Evolutionary conservation across 352 stramenopile genomes (phyloP).

Genomic region (Globisporangium spinosum): DNA sequence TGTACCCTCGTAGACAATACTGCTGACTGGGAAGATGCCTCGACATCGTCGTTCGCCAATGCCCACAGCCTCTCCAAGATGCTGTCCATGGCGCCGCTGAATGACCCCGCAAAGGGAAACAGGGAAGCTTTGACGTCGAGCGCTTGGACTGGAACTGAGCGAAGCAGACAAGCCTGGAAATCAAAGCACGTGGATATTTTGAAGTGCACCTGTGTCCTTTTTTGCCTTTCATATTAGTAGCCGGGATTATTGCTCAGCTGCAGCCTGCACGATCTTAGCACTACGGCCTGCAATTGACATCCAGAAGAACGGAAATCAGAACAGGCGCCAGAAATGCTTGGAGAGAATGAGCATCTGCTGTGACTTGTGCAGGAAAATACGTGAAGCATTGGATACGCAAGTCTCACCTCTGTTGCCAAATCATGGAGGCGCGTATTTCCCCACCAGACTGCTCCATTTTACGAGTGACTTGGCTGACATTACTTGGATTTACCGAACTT

Average conservation of each 20-base stretch:
- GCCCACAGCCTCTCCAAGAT: constrained; percentile 41
- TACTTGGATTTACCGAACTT: constrained; percentile 17
- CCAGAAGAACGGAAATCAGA: background rate
- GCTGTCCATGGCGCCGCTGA: constrained; percentile 28
- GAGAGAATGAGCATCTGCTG: background rate
- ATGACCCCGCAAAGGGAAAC: background rate
- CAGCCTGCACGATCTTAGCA: background rate
- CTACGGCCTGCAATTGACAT: background rate
- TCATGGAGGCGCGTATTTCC: background rate
- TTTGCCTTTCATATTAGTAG: background rate
- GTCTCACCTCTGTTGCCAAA: background rate
- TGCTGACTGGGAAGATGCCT: background rate
- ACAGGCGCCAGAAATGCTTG: too few species aligned
- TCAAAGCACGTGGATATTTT: background rate
- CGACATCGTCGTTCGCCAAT: constrained; percentile 29
- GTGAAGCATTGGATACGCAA: background rate
- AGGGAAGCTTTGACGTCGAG: background rate
- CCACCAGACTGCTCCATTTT: background rate
- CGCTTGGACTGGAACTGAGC: background rate
- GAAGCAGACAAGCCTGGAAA: background rate
- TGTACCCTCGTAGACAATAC: constrained; percentile 1
- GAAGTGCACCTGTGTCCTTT: background rate
- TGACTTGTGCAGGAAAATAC: background rate
- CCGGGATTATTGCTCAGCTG: background rate
- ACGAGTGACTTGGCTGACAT: background rate